Evolutionary conservation across 352 stramenopile genomes (phyloP), one percentile per base, ranked within the genome.

Genomic region (Phytophthora pinifolia): DNA sequence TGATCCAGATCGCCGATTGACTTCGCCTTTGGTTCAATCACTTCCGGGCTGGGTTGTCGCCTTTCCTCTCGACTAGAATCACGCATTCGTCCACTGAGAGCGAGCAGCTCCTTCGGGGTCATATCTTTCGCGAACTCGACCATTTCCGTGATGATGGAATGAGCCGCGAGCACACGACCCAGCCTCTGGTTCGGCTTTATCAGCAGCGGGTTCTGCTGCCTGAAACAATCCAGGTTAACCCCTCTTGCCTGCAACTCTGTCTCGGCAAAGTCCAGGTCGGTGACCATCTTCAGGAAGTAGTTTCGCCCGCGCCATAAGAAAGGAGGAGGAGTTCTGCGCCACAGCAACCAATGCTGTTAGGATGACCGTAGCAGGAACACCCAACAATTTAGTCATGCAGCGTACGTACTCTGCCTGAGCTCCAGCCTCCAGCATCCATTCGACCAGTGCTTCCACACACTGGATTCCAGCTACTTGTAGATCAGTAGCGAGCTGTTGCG

Each of bases 401-500:
- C 10, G 13, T 27, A 79, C 79, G 46, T 74, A 90, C 80, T 86
- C 76, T 46, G 74, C 67, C 38, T 86, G 77, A 6, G 76, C 76
- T 14, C 81, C 81, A 31, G 77, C 77, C 44, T 89, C 76, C 9
- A 92, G 67, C 76, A 92, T 92, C 81, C 81, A 92, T 55, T 89
- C 81, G 7, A 92, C 81, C 25, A 92, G 67, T 13, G 73, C 66
- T 69, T 92, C 81, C 5, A 92, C 79, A n/a, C 74, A 85, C 36
- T 89, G 76, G 13, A 89, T 87, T 1, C 81, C 81, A 1, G 68
- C 48, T 36, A 88, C 31, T 47, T 92, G 81, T 6, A 92, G 59
- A 38, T 88, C 75, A 5, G 68, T 72, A 3, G 72, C 77, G 1
- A 92, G 67, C 41, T 88, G 75, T n/a, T 88, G 79, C 0, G 77